A percentile compares a stretch with the other conserved stretches of the same genome.
Conservation (phyloP, 2,329 filamentous ascomycete species). For the Paecilomyces formosus region DNA sequence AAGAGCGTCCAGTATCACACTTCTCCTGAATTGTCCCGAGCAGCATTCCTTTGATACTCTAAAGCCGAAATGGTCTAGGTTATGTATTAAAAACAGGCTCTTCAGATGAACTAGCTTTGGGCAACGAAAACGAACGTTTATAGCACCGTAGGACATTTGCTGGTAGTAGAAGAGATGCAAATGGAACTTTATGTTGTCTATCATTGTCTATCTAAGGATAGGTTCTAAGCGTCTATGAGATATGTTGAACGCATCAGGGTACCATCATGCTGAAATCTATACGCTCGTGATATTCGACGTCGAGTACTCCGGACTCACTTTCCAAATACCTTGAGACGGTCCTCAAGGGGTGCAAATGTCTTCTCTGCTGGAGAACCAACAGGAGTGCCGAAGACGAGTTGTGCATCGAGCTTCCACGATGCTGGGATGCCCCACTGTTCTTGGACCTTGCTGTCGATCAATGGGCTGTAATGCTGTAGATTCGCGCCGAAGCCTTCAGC, state of each 20-base stretch:
- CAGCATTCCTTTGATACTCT: not conserved
- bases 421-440: conserved; percentile 61
- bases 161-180: not conserved
- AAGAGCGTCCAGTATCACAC: conserved; percentile 1
- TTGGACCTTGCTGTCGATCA: conserved; percentile 66
- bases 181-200: not conserved
- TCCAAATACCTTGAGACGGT: not conserved
- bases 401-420: conserved; percentile 69
- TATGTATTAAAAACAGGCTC: too few species aligned
- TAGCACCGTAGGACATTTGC: too few species aligned
- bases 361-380: not conserved
- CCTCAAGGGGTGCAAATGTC: not conserved
- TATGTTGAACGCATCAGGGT: not conserved
- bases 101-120: too few species aligned
- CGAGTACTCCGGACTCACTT: not conserved
- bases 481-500: conserved; percentile 78
- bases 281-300: not conserved
- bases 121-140: too few species aligned
- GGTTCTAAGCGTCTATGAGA: not conserved
- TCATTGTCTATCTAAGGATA: not conserved
- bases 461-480: conserved; percentile 86
- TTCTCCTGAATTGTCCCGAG: not conserved
- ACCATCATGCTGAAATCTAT: not conserved
- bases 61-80: too few species aligned
- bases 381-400: conserved; percentile 70